A percentile compares a stretch with the other conserved stretches of the same genome.
phyloP scores from a whole-genome alignment of 2,329 filamentous ascomycete species.

The Rhytidhysteron rufulum region DNA sequence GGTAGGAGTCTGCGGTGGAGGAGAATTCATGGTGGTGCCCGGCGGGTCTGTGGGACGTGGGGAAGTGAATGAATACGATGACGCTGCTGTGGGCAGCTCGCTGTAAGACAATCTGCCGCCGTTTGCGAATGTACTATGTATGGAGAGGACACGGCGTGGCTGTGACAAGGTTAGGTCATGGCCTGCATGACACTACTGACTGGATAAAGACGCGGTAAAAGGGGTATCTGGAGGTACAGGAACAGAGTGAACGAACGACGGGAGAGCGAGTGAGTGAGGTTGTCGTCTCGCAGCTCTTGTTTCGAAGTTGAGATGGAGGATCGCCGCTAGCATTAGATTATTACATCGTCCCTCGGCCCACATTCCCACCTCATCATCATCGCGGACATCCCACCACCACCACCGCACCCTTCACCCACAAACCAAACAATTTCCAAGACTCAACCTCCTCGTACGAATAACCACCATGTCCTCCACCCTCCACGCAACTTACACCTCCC shows the following conservation, averaged over 20 bases:
- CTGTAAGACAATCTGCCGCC: not conserved
- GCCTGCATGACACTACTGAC: not conserved
- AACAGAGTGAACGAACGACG: too few relatives aligned
- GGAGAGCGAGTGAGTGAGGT: too few relatives aligned
- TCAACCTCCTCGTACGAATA: too few relatives aligned
- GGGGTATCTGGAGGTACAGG: not conserved
- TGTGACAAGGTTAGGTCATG: not conserved
- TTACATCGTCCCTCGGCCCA: not conserved
- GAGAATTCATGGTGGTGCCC: not conserved
- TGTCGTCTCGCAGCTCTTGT: too few relatives aligned
- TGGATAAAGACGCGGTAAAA: not conserved
- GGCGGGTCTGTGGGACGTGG: not conserved
- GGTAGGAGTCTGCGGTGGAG: constrained; percentile 18
- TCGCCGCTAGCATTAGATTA: not conserved
- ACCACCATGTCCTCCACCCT: constrained; percentile 34
- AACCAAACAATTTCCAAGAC: not conserved
- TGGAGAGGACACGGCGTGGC: not conserved
- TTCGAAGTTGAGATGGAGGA: not conserved
- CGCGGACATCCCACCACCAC: constrained; percentile 1
- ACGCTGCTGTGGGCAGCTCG: not conserved
- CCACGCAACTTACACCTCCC: constrained; percentile 54
- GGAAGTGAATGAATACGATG: not conserved
- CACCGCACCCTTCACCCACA: not conserved
- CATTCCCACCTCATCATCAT: constrained; percentile 3
- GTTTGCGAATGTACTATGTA: too few relatives aligned